A percentile compares a stretch with the other conserved stretches of the same genome.
These are phyloP conservation scores for Aspergillus costaricaensis DNA, from an alignment of 2,329 filamentous ascomycete genomes.

Conservation along the genomic window DNA sequence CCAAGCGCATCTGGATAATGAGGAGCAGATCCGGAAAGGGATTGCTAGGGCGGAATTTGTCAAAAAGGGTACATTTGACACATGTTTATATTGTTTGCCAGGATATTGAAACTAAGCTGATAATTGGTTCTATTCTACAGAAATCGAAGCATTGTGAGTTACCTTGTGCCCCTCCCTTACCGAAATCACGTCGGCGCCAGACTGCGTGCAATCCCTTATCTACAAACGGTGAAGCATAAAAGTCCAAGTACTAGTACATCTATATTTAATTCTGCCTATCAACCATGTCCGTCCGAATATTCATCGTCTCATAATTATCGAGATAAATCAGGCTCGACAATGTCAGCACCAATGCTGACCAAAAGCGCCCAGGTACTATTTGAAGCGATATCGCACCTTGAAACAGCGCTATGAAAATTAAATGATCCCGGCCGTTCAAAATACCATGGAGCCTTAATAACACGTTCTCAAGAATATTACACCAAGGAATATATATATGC, in stretches of 20 bases:
- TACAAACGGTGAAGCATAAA: neutral
- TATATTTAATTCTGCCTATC: neutral
- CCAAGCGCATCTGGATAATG: slow-evolving; percentile 69
- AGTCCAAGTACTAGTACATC: neutral
- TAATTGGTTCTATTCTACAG: slow-evolving; percentile 48
- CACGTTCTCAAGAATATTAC: slow-evolving; percentile 1
- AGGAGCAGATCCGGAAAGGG: slow-evolving; percentile 72
- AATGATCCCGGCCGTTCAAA: slow-evolving; percentile 26
- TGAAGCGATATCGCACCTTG: slow-evolving; percentile 85
- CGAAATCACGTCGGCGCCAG: no score
- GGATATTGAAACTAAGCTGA: neutral
- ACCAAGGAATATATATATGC: slow-evolving; percentile 23
- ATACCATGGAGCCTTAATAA: slow-evolving; percentile 13
- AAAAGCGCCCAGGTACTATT: slow-evolving; percentile 68
- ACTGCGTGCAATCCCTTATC: neutral
- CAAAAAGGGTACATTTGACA: slow-evolving; percentile 69
- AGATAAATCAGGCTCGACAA: slow-evolving; percentile 1
- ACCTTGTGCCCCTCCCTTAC: neutral
- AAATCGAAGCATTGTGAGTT: slow-evolving; percentile 86
- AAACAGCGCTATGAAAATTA: slow-evolving; percentile 71
- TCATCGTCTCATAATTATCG: slow-evolving; percentile 10
- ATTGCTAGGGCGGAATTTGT: slow-evolving; percentile 83
- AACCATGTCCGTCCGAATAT: neutral
- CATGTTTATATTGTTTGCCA: neutral
- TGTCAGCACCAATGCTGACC: slow-evolving; percentile 24